Percentiles rank a stretch among this genome's conserved stretches.
These are phyloP conservation scores for Chernovozyma aurita DNA, from an alignment of 1,139 yeast genomes.

Conservation along the genomic window DNA sequence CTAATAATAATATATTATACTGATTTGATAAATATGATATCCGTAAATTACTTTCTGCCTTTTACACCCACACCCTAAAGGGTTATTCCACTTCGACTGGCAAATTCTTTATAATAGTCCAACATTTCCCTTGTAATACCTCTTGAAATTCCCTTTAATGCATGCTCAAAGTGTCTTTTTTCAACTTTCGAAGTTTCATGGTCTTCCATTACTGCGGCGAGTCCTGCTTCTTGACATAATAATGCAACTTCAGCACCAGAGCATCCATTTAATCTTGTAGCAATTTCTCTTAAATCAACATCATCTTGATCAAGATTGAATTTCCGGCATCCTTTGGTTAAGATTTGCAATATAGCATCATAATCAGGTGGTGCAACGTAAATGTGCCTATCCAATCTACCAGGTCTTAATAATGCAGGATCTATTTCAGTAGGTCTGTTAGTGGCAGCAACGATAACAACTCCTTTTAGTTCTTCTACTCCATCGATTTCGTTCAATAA, in stretches of 20 bases:
- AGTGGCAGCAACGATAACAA: slow-evolving; percentile 91
- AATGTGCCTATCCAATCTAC: slow-evolving; percentile 86
- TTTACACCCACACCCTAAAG: too few relatives aligned
- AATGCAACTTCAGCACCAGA: slow-evolving; percentile 96
- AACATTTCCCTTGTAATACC: slow-evolving; percentile 86
- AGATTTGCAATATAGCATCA: slow-evolving; percentile 72
- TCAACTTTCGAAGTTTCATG: slow-evolving; percentile 49
- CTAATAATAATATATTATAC: too few relatives aligned
- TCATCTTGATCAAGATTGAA: slow-evolving; percentile 44
- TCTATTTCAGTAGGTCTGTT: slow-evolving; percentile 92
- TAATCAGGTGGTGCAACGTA: slow-evolving; percentile 89
- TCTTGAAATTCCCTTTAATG: slow-evolving; percentile 59
- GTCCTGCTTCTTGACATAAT: slow-evolving; percentile 91
- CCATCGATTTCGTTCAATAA: slow-evolving; percentile 93
- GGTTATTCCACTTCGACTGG: slow-evolving; percentile 37
- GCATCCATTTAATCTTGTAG: slow-evolving; percentile 79
- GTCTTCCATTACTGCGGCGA: slow-evolving; percentile 83
- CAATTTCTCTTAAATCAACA: slow-evolving; percentile 41
- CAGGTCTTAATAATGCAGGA: slow-evolving; percentile 88
- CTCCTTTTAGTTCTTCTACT: slow-evolving; percentile 89
- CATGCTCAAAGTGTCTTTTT: slow-evolving; percentile 65
- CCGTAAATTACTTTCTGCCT: too few relatives aligned
- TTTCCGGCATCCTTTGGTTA: slow-evolving; percentile 60
- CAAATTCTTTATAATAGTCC: slow-evolving; percentile 66
- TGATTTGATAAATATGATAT: too few relatives aligned